A percentile compares a stretch with the other conserved stretches of the same genome.
phyloP scores from a whole-genome alignment of 2,329 filamentous ascomycete genomes.

The Phaeosphaeriaceae sp. region DNA sequence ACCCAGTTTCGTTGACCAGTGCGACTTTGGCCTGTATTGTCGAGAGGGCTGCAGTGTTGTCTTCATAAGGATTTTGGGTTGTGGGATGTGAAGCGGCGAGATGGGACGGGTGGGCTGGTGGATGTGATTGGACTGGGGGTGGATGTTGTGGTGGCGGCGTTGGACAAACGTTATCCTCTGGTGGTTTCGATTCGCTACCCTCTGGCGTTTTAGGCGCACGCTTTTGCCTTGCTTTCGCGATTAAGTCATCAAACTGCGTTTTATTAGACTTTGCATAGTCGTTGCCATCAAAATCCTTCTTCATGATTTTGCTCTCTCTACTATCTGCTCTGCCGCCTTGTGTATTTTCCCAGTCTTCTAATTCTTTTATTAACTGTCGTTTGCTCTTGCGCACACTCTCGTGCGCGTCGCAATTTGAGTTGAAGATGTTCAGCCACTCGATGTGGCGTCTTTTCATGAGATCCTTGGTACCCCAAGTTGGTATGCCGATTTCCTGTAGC shows the following conservation, averaged over 20 bases:
- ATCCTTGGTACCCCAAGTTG: conserved; percentile 69
- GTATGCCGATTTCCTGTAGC: conserved; percentile 78
- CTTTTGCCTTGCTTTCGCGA: conserved; percentile 73
- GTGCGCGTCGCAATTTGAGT: conserved; percentile 91
- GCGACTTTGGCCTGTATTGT: conserved; percentile 32
- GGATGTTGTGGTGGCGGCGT: neutral
- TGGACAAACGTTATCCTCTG: conserved; percentile 11
- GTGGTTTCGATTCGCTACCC: conserved; percentile 13
- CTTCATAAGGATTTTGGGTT: conserved; percentile 23
- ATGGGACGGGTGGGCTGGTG: conserved; percentile 4
- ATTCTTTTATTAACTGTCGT: conserved; percentile 73
- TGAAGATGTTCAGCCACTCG: conserved; percentile 96
- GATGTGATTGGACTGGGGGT: neutral
- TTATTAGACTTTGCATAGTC: conserved; percentile 78
- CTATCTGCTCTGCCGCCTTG: conserved; percentile 65
- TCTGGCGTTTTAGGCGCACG: conserved; percentile 46
- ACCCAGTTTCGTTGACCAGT: conserved; percentile 16
- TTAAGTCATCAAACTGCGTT: conserved; percentile 77
- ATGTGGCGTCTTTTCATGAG: conserved; percentile 81
- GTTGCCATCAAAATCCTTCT: conserved; percentile 84
- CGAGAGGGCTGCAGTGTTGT: conserved; percentile 31
- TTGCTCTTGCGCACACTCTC: conserved; percentile 68
- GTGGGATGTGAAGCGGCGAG: neutral
- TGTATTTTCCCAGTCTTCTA: conserved; percentile 86
- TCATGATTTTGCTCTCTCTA: conserved; percentile 64